phyloP scores from a whole-genome alignment of 805 yeast genomes.

The Metschnikowia kunwiensis region DNA sequence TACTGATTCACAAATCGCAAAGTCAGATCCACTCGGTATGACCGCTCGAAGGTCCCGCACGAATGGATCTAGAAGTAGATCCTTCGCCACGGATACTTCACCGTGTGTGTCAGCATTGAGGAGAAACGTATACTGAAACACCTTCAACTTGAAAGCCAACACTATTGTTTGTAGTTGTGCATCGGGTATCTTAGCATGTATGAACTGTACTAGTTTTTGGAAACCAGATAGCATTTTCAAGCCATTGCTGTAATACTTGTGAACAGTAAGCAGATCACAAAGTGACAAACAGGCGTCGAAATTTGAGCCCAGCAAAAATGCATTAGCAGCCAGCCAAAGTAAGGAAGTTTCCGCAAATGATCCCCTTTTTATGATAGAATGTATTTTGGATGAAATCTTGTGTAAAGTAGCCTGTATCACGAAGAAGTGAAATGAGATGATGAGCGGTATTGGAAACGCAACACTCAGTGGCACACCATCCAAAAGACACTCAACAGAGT shows the following conservation, averaged over 20 bases:
- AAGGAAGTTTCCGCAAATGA: conserved; percentile 1
- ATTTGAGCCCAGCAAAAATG: conserved; percentile 9
- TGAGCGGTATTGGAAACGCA: conserved; percentile 2
- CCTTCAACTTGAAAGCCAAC: conserved; percentile 8
- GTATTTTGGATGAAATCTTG: conserved; percentile 11
- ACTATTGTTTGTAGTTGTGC: background rate
- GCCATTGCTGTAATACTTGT: conserved; percentile 14
- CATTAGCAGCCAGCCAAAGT: conserved; percentile 11
- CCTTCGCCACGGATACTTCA: background rate
- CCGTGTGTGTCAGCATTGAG: background rate
- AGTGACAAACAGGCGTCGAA: conserved; percentile 5
- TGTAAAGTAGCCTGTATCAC: conserved; percentile 18
- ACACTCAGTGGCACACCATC: conserved; percentile 4
- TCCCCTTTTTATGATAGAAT: conserved; percentile 4
- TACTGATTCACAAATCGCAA: no score
- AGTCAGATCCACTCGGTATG: background rate
- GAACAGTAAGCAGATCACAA: conserved; percentile 3
- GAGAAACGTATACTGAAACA: conserved; percentile 1
- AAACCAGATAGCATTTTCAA: conserved; percentile 17
- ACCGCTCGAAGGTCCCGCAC: conserved; percentile 1
- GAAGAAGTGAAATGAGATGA: conserved; percentile 16
- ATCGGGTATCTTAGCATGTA: conserved; percentile 4
- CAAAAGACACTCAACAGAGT: conserved; percentile 6
- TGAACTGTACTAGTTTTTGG: conserved; percentile 11
- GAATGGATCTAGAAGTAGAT: conserved; percentile 2